Base-by-base conservation (phyloP, 169 alveolate genomes). In the Neospora caninum region DNA sequence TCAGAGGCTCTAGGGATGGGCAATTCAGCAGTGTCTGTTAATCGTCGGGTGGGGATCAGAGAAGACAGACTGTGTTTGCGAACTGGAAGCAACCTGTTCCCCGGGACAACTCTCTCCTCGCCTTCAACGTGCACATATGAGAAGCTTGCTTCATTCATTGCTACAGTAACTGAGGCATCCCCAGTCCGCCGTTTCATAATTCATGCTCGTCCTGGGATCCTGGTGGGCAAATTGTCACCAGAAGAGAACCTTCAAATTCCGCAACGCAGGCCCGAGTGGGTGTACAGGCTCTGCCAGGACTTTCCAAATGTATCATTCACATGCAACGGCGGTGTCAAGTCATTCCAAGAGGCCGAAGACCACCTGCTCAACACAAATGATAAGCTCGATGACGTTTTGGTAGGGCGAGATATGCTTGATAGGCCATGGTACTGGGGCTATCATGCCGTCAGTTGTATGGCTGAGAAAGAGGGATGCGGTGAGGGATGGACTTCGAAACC, bases 351-450 rank as follows among this genome's bases (percentile, higher is more conserved):
- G 10, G 78, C 78, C 2, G 78, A 45, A 25, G 45, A 27, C 18
- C 91, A 86, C 45, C 27, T 86, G 38, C 9, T 82, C n/a, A 31
- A 53, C 43, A 86, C 58, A 20, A 13, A 16, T 20, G 58, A 43
- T 18, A 25, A 0, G 25, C 91, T 86, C 9, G 78, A 73, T 18
- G 91, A 78, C 4, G 27, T 86, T 25, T 45, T 86, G 91, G 78
- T 86, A 29, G 91, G 91, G 27, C 91, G 91, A n/a, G 78, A 39
- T 18, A 10, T 86, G 29, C 78, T 86, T 25, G 91, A 86, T 6
- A 86, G 78, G 45, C 91, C 91, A 7, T 86, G 70, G 80, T 86
- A 86, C 31, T 86, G 91, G 91, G 89, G 49, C 7, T 39, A 36
- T 20, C 38, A 45, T 10, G 89, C 89, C 27, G 89, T 41, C 67